Conservation (phyloP, 2,329 filamentous ascomycete species). For the Penicillium digitatum region DNA sequence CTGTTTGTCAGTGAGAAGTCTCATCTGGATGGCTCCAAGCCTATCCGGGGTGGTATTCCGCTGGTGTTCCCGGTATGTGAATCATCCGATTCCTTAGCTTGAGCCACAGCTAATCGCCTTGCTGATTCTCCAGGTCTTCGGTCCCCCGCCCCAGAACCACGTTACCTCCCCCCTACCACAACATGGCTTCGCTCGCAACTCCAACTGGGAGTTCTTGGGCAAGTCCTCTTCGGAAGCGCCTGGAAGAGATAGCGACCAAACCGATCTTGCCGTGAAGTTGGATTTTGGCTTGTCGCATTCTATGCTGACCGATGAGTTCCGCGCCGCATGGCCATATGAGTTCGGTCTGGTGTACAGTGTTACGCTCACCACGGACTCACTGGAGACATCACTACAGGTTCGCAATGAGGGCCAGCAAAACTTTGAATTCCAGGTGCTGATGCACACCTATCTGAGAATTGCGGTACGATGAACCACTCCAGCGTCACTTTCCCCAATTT, state of each 20-base stretch:
- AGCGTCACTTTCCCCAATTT: background rate
- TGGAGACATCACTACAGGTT: slow-evolving; percentile 79
- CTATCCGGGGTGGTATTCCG: slow-evolving; percentile 87
- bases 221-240: slow-evolving; percentile 42
- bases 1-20: slow-evolving; percentile 80
- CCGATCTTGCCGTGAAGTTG: slow-evolving; percentile 75
- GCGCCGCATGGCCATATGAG: slow-evolving; percentile 74
- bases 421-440: slow-evolving; percentile 86
- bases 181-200: slow-evolving; percentile 90
- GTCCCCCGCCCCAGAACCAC: slow-evolving; percentile 70
- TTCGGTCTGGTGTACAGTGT: slow-evolving; percentile 94
- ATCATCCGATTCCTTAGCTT: background rate
- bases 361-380: slow-evolving; percentile 67
- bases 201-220: slow-evolving; percentile 82
- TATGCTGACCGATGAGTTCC: slow-evolving; percentile 64
- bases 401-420: slow-evolving; percentile 78
- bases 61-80: slow-evolving; percentile 80
- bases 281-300: slow-evolving; percentile 84
- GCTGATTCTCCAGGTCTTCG: slow-evolving; percentile 63
- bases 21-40: slow-evolving; percentile 78
- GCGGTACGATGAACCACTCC: slow-evolving; percentile 54
- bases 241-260: slow-evolving; percentile 33
- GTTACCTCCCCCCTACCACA: slow-evolving; percentile 78
- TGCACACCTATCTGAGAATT: slow-evolving; percentile 86
- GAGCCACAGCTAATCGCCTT: slow-evolving; percentile 15